Base-by-base conservation (phyloP, 202 grass and related monocot species). In the Hordeum pubiflorum region DNA sequence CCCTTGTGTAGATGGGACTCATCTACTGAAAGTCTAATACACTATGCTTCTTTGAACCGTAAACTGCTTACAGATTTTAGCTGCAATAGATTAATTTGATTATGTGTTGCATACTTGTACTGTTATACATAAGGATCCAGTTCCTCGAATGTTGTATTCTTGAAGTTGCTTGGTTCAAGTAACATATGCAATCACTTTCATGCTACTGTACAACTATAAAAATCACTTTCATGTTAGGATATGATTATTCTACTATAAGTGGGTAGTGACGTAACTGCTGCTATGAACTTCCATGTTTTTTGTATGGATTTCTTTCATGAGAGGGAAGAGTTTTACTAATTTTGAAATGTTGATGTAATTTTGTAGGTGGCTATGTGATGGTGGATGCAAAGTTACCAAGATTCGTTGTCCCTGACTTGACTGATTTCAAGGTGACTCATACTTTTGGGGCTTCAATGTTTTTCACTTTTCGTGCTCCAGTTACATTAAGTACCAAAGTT, bases 341-440 rank as follows among this genome's bases (percentile, higher is more conserved):
- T 69, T 82, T 21, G 63, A 80, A 84, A 33, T 55, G 1, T 52
- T 48, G 14, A 36, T 32, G 5, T 55, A 63, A 40, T 67, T 84
- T 81, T 31, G 32, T 86, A 94, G 94, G 94, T 89, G 94, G 94
- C 31, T 97, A 94, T 80, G 94, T 97, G 17, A 74, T 94, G 57
- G 84, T 97, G 46, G 91, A 97, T 70, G 94, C 91, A 29, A 97
- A 97, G 60, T 79, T 97, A 33, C 94, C 94, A 36, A 86, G 91
- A 59, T 94, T 90, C 81, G 83, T 92, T 34, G 94, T 97, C 4
- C 94, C 94, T 36, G 94, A 94, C 58, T 85, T 94, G 78, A 90
- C 87, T 20, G 85, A 90, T 87, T 97, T 97, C 65, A 97, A 97
- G 91, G 94, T 97, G 88, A 50, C 38, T 2, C 29, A 2, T 83